These are phyloP conservation scores for Quercus parvula DNA, from an alignment of 306 rosid species.

Conservation along the genomic window DNA sequence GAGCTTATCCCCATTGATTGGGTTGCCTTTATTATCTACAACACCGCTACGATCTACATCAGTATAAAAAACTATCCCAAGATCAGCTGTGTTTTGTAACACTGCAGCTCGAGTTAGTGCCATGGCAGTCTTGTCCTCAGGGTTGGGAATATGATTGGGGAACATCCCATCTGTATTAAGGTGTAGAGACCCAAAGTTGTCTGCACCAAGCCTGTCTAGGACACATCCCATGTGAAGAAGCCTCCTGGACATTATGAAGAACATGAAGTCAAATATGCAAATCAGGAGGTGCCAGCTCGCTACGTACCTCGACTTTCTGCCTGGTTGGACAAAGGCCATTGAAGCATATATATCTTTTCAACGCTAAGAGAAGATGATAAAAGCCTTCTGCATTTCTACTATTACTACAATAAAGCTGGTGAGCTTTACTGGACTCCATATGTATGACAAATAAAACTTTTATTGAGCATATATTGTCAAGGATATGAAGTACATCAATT, in stretches of 20 bases:
- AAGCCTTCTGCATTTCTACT: too few species aligned
- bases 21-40: slow-evolving; percentile 64
- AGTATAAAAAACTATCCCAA: slow-evolving; percentile 78
- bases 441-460: too few species aligned
- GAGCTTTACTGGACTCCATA: too few species aligned
- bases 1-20: slow-evolving; percentile 77
- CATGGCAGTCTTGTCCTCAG: slow-evolving; percentile 82
- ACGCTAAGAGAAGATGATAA: too few species aligned
- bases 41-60: slow-evolving; percentile 89
- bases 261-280: too few species aligned
- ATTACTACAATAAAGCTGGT: too few species aligned
- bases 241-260: slow-evolving; percentile 46
- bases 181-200: slow-evolving; percentile 80
- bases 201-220: slow-evolving; percentile 86
- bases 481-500: too few species aligned
- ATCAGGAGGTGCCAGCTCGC: too few species aligned
- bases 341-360: too few species aligned
- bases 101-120: slow-evolving; percentile 74
- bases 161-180: slow-evolving; percentile 89
- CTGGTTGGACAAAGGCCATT: too few species aligned
- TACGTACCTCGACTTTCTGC: too few species aligned
- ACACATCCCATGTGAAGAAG: slow-evolving; percentile 85
- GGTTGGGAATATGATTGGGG: slow-evolving; percentile 87
- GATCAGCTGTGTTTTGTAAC: slow-evolving; percentile 60
- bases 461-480: too few species aligned